Evolutionary conservation across 108 stramenopile species (phyloP), one percentile per base, ranked within the genome.

Genomic region (Aurantiochytrium sp.): DNA sequence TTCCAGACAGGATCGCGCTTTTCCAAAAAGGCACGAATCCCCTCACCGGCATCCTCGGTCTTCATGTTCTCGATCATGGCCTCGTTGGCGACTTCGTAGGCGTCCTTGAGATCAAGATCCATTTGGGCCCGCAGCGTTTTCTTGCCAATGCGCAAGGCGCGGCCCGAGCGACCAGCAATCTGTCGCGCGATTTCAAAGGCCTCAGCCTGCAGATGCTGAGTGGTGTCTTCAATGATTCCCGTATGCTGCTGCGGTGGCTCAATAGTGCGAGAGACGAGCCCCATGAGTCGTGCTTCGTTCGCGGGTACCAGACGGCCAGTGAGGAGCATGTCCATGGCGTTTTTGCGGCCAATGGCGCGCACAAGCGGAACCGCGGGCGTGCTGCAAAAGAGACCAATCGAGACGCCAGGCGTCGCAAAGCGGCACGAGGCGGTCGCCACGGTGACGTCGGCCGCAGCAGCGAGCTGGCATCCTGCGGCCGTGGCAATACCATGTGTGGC

Each of bases 401-500:
- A 91, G 58, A 95, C 95, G 0, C 96, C 96, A 5, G 96, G 94
- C 8, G 95, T 95, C 21, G 94, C 94, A 92, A 95, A 96, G 28
- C 58, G 45, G 25, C 89, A 60, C 18, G 92, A 92, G 4, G 92
- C 94, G 14, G 94, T 89, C 35, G 88, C 69, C 19, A 73, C n/a
- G 12, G 94, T 95, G 23, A 95, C 87, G 91, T 96, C 95, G 87
- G 95, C 95, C 28, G 93, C 92, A 59, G 96, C 96, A 35, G 95
- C 96, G 12, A 95, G 91, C 90, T 96, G 96, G 72, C 95, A 96
- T 43, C 95, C 96, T 25, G 96, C 96, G 19, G 95, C 95, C 43
- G 95, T 95, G 43, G 95, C 96, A 5, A 95, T 60, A 29, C 96
- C 96, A 43, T 95, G 91, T 5, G 95, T 95, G 29, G 90, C 92